Evolutionary conservation across 768 basidiomycete species (phyloP).

Genomic region (Boletus subparvulus): DNA sequence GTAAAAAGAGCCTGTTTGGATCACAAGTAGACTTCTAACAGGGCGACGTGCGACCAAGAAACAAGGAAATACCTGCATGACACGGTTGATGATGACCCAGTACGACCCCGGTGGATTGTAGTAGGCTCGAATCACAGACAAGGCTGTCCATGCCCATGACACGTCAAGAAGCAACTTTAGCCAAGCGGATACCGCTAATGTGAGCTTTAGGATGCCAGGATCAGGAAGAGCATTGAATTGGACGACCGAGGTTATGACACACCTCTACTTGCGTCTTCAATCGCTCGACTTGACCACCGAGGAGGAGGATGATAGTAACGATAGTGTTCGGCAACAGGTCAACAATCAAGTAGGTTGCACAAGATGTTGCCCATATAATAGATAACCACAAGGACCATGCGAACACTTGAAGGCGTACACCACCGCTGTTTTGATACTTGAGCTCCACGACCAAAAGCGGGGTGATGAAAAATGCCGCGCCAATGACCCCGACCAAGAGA

Average conservation of each 20-base stretch:
- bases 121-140: slow-evolving; percentile 59
- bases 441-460: slow-evolving; percentile 69
- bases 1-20: slow-evolving; percentile 45
- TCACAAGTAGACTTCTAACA: slow-evolving; percentile 5
- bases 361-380: slow-evolving; percentile 62
- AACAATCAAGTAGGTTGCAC: slow-evolving; percentile 61
- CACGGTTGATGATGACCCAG: slow-evolving; percentile 66
- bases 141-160: slow-evolving; percentile 71
- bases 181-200: slow-evolving; percentile 68
- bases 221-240: slow-evolving; percentile 1
- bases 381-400: slow-evolving; percentile 69
- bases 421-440: slow-evolving; percentile 49
- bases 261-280: slow-evolving; percentile 72
- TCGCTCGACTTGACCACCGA: slow-evolving; percentile 63
- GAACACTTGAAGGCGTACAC: slow-evolving; percentile 53
- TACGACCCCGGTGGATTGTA: slow-evolving; percentile 62
- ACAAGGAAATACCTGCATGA: slow-evolving; percentile 56
- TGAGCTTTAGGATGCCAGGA: slow-evolving; percentile 42
- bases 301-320: slow-evolving; percentile 50
- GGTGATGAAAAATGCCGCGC: slow-evolving; percentile 62
- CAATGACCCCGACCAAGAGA: slow-evolving; percentile 56
- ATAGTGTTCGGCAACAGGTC: slow-evolving; percentile 60
- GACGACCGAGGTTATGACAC: slow-evolving; percentile 1
- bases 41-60: background rate
- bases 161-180: slow-evolving; percentile 67